These are phyloP conservation scores for Cryptococcus sp. DNA, from an alignment of 1,284 basidiomycete genomes.

Conservation along the genomic window DNA sequence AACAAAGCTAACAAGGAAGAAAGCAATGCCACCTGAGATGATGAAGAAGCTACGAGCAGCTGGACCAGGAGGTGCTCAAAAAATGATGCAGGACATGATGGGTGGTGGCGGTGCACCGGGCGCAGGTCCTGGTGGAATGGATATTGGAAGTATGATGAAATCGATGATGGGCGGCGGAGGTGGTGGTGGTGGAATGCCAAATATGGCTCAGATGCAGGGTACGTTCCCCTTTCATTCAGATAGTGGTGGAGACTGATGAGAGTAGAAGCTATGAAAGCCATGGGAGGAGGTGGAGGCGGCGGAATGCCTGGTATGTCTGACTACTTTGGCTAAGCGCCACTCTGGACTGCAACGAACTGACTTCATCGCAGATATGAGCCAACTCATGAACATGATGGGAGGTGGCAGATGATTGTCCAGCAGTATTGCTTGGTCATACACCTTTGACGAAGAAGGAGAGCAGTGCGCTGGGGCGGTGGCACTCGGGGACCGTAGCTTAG, in stretches of 20 bases:
- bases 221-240: conserved; percentile 2
- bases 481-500: too few relatives aligned
- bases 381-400: conserved; percentile 38
- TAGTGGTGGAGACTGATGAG: conserved; percentile 6
- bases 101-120: conserved; percentile 53
- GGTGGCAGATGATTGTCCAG: conserved; percentile 9
- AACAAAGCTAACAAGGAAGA: conserved; percentile 48
- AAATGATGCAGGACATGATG: conserved; percentile 97
- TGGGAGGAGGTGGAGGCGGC: conserved; percentile 46
- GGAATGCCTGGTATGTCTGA: conserved; percentile 41
- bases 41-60: conserved; percentile 74
- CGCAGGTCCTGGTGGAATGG: conserved; percentile 53
- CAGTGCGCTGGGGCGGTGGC: too few relatives aligned
- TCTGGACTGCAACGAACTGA: too few relatives aligned
- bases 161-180: conserved; percentile 46
- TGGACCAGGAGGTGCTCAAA: conserved; percentile 74
- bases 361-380: conserved; percentile 30
- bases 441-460: too few relatives aligned
- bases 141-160: conserved; percentile 59
- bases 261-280: conserved; percentile 68
- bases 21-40: conserved; percentile 84
- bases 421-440: too few relatives aligned
- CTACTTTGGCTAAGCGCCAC: background rate
- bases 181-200: conserved; percentile 44
- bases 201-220: conserved; percentile 51